Percentiles rank a stretch among this genome's conserved stretches.
Conservation (phyloP, 495 filamentous ascomycete species). For the Trichoderma asperelloides region DNA sequence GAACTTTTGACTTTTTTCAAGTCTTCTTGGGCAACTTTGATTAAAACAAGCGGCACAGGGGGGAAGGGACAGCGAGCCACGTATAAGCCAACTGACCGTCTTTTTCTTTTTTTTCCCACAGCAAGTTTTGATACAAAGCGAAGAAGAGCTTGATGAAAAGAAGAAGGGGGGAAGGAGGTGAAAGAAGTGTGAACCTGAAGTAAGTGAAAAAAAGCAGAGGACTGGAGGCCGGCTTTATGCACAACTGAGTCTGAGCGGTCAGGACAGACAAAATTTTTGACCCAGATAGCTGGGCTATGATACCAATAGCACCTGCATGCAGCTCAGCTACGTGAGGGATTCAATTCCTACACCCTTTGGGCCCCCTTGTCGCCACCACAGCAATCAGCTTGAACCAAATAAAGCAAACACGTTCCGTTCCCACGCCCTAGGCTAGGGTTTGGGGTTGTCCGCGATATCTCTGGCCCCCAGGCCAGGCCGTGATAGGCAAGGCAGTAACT, state of each 20-base stretch:
- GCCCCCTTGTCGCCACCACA: neutral
- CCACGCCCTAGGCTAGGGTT: no score
- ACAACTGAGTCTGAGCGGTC: neutral
- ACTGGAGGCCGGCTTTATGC: neutral
- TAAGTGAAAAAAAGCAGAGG: neutral
- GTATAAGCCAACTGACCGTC: neutral
- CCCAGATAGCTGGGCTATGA: neutral
- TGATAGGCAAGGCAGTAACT: no score
- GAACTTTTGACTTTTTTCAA: no score
- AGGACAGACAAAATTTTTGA: neutral
- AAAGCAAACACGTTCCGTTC: no score
- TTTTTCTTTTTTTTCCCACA: no score
- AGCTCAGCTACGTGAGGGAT: neutral
- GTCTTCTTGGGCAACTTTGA: no score
- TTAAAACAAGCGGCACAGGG: no score
- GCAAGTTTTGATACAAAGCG: neutral
- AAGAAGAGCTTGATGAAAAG: neutral
- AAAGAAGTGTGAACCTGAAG: neutral
- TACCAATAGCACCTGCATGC: neutral
- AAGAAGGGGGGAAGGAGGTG: neutral
- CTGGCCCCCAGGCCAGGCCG: no score
- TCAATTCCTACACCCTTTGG: neutral
- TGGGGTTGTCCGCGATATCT: no score
- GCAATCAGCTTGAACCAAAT: neutral
- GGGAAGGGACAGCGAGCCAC: neutral